Evolutionary conservation across 352 stramenopile species (phyloP).

Genomic region (Phytophthora ohioensis): DNA sequence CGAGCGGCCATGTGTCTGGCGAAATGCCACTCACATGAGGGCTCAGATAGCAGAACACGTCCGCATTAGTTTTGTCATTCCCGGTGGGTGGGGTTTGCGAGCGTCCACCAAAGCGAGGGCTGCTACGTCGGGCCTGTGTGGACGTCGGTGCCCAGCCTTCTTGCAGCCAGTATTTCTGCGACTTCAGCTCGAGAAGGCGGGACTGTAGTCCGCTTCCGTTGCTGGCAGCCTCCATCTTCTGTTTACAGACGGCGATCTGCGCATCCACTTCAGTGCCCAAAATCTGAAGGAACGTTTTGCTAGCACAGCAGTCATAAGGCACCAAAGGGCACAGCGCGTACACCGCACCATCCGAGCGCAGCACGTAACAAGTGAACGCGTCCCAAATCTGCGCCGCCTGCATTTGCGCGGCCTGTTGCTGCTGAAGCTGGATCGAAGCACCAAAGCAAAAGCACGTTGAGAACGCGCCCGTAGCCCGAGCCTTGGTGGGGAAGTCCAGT

Average conservation of each 20-base stretch:
- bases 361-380: slow-evolving; percentile 76
- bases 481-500: slow-evolving; percentile 57
- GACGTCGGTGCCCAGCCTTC: slow-evolving; percentile 60
- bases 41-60: slow-evolving; percentile 53
- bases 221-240: slow-evolving; percentile 34
- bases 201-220: slow-evolving; percentile 38
- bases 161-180: slow-evolving; percentile 86
- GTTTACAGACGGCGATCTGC: slow-evolving; percentile 63
- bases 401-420: slow-evolving; percentile 28
- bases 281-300: slow-evolving; percentile 50
- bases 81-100: slow-evolving; percentile 1
- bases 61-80: slow-evolving; percentile 21
- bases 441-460: slow-evolving; percentile 73
- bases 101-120: slow-evolving; percentile 25
- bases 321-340: slow-evolving; percentile 79
- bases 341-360: slow-evolving; percentile 76
- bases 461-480: slow-evolving; percentile 37
- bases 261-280: slow-evolving; percentile 73
- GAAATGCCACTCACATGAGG: slow-evolving; percentile 80
- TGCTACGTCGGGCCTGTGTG: slow-evolving; percentile 6
- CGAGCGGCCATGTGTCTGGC: slow-evolving; percentile 77
- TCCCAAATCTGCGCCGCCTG: slow-evolving; percentile 60
- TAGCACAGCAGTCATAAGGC: slow-evolving; percentile 65
- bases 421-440: slow-evolving; percentile 40
- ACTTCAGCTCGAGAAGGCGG: slow-evolving; percentile 73